These are phyloP conservation scores for Flueggea neowawraea DNA, from an alignment of 441 rosid species.

Conservation along the genomic window DNA sequence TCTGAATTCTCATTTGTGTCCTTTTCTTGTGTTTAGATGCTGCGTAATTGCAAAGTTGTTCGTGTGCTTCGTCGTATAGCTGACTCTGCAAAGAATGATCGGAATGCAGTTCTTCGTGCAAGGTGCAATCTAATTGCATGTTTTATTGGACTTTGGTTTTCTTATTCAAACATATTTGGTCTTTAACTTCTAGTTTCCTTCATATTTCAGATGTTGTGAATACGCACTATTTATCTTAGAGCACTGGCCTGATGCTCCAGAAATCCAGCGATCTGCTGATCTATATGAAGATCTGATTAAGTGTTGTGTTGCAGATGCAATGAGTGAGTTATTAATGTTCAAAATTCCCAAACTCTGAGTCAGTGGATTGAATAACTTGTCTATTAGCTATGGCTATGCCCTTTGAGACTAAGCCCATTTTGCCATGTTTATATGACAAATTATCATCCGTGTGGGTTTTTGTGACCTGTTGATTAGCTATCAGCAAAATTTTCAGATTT, in stretches of 20 bases:
- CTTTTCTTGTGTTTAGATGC: conserved; percentile 49
- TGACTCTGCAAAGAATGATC: conserved; percentile 94
- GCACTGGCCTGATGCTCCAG: conserved; percentile 97
- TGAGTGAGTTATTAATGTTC: conserved; percentile 81
- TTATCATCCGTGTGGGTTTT: too few relatives aligned
- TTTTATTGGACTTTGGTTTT: conserved; percentile 12
- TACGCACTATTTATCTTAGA: conserved; percentile 91
- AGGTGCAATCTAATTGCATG: conserved; percentile 39
- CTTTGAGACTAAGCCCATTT: too few relatives aligned
- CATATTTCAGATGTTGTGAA: conserved; percentile 79
- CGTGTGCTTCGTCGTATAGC: conserved; percentile 94
- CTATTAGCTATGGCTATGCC: too few relatives aligned
- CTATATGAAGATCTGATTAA: conserved; percentile 88
- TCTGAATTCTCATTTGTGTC: conserved; percentile 7
- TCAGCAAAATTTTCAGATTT: too few relatives aligned
- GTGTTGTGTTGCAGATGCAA: conserved; percentile 97
- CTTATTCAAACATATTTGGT: conserved; percentile 14
- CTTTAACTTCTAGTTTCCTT: conserved; percentile 14
- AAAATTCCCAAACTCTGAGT: background rate
- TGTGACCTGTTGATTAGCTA: too few relatives aligned
- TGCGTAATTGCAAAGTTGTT: conserved; percentile 91
- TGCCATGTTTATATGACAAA: too few relatives aligned
- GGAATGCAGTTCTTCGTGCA: conserved; percentile 90
- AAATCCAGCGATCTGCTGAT: conserved; percentile 89
- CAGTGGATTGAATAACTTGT: too few relatives aligned